phyloP scores from a whole-genome alignment of 2,329 filamentous ascomycete species.

The Mariannaea sp. region DNA sequence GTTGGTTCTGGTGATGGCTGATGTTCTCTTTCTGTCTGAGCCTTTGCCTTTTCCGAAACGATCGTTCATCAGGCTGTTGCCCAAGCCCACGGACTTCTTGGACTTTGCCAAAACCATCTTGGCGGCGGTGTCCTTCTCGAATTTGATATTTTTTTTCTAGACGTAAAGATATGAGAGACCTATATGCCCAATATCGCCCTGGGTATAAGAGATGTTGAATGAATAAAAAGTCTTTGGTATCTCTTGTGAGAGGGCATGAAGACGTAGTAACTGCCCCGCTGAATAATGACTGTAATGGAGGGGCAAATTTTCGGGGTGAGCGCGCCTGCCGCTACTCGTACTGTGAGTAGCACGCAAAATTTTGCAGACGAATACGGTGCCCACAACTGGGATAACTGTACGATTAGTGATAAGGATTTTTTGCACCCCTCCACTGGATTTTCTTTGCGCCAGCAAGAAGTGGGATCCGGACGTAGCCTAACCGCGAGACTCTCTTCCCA shows the following conservation, averaged over 20 bases:
- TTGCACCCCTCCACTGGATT: constrained; percentile 37
- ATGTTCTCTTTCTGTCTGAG: constrained; percentile 73
- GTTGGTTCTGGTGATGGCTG: constrained; percentile 68
- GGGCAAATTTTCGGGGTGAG: constrained; percentile 52
- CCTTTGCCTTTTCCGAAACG: constrained; percentile 94
- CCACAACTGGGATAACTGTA: constrained; percentile 38
- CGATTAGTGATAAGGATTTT: constrained; percentile 37
- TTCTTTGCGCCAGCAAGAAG: constrained; percentile 36
- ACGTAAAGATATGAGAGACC: constrained; percentile 17
- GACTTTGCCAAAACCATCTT: constrained; percentile 77
- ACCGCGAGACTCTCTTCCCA: constrained; percentile 28
- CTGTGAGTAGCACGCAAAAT: constrained; percentile 31
- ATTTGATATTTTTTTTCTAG: constrained; percentile 2
- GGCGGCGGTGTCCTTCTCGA: constrained; percentile 26
- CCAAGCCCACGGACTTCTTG: constrained; percentile 92
- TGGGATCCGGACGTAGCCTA: constrained; percentile 37
- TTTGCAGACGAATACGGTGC: constrained; percentile 36
- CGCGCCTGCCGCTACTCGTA: constrained; percentile 28
- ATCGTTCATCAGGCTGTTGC: constrained; percentile 98
- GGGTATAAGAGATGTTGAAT: constrained; percentile 17
- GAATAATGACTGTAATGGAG: constrained; percentile 52
- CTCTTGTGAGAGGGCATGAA: constrained; percentile 26
- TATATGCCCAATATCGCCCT: constrained; percentile 20
- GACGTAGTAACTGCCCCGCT: constrained; percentile 37
- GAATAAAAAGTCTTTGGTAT: constrained; percentile 26